phyloP scores from a whole-genome alignment of 768 basidiomycete genomes.

The Termitomyces sp. region DNA sequence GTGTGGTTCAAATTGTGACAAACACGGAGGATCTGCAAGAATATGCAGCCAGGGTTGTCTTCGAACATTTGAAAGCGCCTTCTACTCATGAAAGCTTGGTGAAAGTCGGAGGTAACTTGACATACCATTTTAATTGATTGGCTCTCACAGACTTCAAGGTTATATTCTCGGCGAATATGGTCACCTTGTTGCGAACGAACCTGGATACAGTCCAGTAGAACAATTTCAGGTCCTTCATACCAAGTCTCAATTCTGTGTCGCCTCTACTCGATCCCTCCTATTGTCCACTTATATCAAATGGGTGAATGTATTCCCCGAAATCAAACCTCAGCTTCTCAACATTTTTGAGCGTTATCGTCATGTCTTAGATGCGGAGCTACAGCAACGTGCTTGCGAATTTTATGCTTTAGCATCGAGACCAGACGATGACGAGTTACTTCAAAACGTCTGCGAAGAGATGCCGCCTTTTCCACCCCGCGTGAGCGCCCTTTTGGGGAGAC shows the following conservation, averaged over 20 bases:
- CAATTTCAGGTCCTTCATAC: constrained; percentile 91
- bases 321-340: constrained; percentile 87
- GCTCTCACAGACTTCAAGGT: constrained; percentile 36
- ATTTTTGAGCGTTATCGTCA: constrained; percentile 98
- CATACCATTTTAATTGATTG: background rate
- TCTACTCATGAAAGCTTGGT: constrained; percentile 90
- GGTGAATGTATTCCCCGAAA: constrained; percentile 99
- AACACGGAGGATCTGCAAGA: constrained; percentile 97
- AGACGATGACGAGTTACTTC: constrained; percentile 89
- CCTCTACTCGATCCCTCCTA: constrained; percentile 85
- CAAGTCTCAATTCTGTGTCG: constrained; percentile 92
- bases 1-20: constrained; percentile 96
- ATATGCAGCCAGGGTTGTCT: constrained; percentile 90
- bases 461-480: constrained; percentile 96
- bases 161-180: constrained; percentile 99
- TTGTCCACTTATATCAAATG: constrained; percentile 99
- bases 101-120: constrained; percentile 80
- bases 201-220: constrained; percentile 88
- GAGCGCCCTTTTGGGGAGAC: constrained; percentile 78
- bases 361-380: constrained; percentile 93
- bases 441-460: constrained; percentile 97
- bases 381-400: constrained; percentile 98
- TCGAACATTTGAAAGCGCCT: constrained; percentile 82
- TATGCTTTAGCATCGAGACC: constrained; percentile 78
- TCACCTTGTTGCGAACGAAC: constrained; percentile 93